These are phyloP conservation scores for Pyrenophora teres DNA, from an alignment of 2,329 filamentous ascomycete species.

Conservation along the genomic window DNA sequence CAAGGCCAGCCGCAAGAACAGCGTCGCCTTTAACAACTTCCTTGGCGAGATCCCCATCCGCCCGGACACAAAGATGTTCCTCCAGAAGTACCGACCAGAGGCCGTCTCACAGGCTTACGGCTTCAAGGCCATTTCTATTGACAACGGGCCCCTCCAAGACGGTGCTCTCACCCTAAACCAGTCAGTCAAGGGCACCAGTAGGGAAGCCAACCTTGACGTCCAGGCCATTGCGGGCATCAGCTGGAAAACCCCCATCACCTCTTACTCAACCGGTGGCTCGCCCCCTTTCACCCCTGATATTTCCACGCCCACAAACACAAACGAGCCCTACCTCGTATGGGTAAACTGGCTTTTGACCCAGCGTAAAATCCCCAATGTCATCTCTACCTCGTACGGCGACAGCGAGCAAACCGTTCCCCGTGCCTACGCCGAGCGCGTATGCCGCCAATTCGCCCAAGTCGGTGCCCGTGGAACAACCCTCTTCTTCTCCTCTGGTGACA, in stretches of 20 bases:
- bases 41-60: slow-evolving; percentile 57
- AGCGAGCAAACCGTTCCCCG: slow-evolving; percentile 67
- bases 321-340: slow-evolving; percentile 71
- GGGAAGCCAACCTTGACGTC: slow-evolving; percentile 68
- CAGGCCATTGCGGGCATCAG: slow-evolving; percentile 64
- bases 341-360: slow-evolving; percentile 63
- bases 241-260: slow-evolving; percentile 59
- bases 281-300: slow-evolving; percentile 59
- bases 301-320: slow-evolving; percentile 57
- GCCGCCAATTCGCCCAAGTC: slow-evolving; percentile 67
- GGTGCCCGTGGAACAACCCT: slow-evolving; percentile 70
- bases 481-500: slow-evolving; percentile 67
- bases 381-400: slow-evolving; percentile 70
- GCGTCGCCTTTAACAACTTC: slow-evolving; percentile 56
- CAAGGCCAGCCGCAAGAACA: slow-evolving; percentile 51
- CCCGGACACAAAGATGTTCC: slow-evolving; percentile 62
- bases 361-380: slow-evolving; percentile 63
- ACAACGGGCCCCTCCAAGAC: slow-evolving; percentile 58
- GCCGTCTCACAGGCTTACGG: slow-evolving; percentile 53
- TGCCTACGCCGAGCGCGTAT: slow-evolving; percentile 65
- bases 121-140: slow-evolving; percentile 64
- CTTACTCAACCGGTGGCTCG: slow-evolving; percentile 64
- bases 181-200: slow-evolving; percentile 43
- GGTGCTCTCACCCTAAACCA: slow-evolving; percentile 44
- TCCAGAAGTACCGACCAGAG: slow-evolving; percentile 59